These are phyloP conservation scores for Talaromyces wortmannii DNA, from an alignment of 495 filamentous ascomycete genomes.

Conservation along the genomic window DNA sequence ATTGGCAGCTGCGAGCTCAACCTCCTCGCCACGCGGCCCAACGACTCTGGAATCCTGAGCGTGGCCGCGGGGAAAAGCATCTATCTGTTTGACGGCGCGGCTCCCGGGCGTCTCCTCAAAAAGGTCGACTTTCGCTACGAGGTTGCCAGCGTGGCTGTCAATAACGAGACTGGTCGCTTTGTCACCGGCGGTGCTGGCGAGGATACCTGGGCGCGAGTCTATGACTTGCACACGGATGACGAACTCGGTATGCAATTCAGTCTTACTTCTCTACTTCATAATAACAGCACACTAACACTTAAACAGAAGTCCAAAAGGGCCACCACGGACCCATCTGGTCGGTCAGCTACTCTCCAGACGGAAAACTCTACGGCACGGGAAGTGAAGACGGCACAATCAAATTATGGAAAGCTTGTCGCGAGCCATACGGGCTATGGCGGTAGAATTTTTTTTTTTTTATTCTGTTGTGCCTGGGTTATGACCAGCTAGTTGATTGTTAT, in stretches of 20 bases:
- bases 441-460: conserved; percentile 10
- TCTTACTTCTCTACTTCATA: too few species aligned
- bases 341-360: conserved; percentile 86
- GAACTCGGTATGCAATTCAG: conserved; percentile 65
- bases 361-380: conserved; percentile 90
- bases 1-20: conserved; percentile 90
- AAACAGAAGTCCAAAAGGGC: conserved; percentile 81
- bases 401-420: conserved; percentile 70
- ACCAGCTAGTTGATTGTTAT: neutral
- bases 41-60: conserved; percentile 39
- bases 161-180: conserved; percentile 71
- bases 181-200: conserved; percentile 75
- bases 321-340: conserved; percentile 98
- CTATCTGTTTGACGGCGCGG: conserved; percentile 82
- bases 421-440: conserved; percentile 63
- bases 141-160: conserved; percentile 82
- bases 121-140: conserved; percentile 68
- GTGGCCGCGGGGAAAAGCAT: conserved; percentile 77
- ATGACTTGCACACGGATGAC: conserved; percentile 72
- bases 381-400: conserved; percentile 98
- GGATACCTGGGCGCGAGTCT: conserved; percentile 93
- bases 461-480: neutral
- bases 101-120: conserved; percentile 67
- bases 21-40: conserved; percentile 29
- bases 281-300: too few species aligned